Base-by-base conservation (phyloP, 768 basidiomycete genomes). In the Podaxis pistillaris region DNA sequence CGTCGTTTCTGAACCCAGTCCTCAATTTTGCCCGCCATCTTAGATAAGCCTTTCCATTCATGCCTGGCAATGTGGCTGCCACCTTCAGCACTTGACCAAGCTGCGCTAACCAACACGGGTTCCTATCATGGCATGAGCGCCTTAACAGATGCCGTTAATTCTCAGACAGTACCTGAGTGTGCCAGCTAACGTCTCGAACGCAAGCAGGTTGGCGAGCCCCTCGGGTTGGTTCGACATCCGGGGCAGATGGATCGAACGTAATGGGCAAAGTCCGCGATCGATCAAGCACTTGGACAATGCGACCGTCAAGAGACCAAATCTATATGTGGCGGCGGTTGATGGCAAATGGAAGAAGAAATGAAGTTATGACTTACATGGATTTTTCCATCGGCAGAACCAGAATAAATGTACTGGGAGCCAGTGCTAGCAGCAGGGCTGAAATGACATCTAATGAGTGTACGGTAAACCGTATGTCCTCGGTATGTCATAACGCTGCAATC, bases 401-500 rank as follows among this genome's bases (percentile, higher is more conserved):
- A 96, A 74, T 98, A 98, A 47, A 99, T 84, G 75, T 98, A 99
- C 67, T 91, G 91, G 62, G 86, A 83, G 8, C 95, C 94, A 6
- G 97, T 99, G 4, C 94, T 94, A 72, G 94, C 91, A 4, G 81
- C 80, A 22, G 97, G 97, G 67, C 94, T 96, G 76, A 98, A 99
- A 76, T 98, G 90, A 72, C 96, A 98, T 60, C 97, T 84, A 67
- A 99, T 97, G 60, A 99, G 84, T 0, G 97, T 99, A 47, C 90
- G 84, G 47, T 96, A 75, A 24, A 98, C 94, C 11, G 86, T 79
- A 71, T 98, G 97, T 1, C 97, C 97, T 47, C 93, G 83, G 73
- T 93, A 99, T 1, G 92, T 90, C 96, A 96, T 96, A 37, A 98
- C 89, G 67, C 93, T 95, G 71, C 94, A 94, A 69, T 98, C 95